These are phyloP conservation scores for Penicillium italicum DNA, from an alignment of 2,329 filamentous ascomycete genomes.

Conservation along the genomic window DNA sequence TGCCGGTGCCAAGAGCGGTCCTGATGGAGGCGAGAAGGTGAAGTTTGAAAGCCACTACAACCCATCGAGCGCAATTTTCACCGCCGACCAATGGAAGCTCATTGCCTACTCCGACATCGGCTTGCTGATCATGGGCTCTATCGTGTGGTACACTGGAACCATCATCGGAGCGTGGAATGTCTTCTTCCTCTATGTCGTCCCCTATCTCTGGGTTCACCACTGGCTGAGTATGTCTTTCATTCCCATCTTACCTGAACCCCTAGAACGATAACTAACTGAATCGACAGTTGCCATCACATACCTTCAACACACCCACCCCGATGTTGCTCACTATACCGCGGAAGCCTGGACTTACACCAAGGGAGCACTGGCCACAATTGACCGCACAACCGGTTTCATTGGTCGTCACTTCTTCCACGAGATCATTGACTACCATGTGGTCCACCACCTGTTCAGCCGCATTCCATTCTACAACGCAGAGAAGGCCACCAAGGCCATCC, in stretches of 20 bases:
- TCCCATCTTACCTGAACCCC: background rate
- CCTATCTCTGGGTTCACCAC: slow-evolving; percentile 68
- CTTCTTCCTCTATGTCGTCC: slow-evolving; percentile 58
- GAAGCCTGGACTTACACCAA: slow-evolving; percentile 60
- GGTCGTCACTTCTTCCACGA: slow-evolving; percentile 64
- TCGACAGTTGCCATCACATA: slow-evolving; percentile 66
- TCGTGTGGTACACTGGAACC: slow-evolving; percentile 52
- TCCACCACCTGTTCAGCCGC: slow-evolving; percentile 60
- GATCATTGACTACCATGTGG: slow-evolving; percentile 62
- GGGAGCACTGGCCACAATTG: slow-evolving; percentile 60
- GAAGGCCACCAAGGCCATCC: slow-evolving; percentile 57
- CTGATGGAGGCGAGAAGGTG: slow-evolving; percentile 13
- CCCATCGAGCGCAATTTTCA: slow-evolving; percentile 60
- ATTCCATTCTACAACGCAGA: slow-evolving; percentile 61
- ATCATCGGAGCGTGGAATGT: slow-evolving; percentile 57
- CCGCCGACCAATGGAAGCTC: slow-evolving; percentile 53
- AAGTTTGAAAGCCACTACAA: slow-evolving; percentile 54
- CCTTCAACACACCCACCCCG: slow-evolving; percentile 65
- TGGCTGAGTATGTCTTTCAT: slow-evolving; percentile 56
- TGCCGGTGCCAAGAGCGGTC: slow-evolving; percentile 49
- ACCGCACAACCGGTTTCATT: slow-evolving; percentile 63
- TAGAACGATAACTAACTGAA: background rate
- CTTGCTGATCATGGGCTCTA: slow-evolving; percentile 50
- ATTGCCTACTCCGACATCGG: slow-evolving; percentile 61
- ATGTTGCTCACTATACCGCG: slow-evolving; percentile 57